phyloP scores from a whole-genome alignment of 1,139 yeast species.

The Pichia sp. region DNA sequence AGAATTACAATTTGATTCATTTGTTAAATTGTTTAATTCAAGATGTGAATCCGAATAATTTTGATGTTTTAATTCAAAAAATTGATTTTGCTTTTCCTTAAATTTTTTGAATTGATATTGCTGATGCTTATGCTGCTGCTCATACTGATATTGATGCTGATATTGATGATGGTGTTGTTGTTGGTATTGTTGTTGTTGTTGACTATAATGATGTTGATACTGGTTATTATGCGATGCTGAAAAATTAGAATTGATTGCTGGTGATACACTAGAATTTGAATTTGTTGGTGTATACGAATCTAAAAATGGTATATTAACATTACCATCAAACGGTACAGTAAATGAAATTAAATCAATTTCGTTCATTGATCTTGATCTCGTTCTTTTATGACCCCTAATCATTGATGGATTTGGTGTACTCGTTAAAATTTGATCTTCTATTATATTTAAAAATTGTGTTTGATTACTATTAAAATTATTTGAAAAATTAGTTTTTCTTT shows the following conservation, averaged over 20 bases:
- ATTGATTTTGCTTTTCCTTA: no score
- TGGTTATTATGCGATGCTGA: no score
- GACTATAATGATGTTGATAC: not conserved
- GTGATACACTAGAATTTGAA: conserved; percentile 3
- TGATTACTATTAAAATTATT: no score
- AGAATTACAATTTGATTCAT: no score
- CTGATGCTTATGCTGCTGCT: no score
- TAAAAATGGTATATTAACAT: conserved; percentile 1
- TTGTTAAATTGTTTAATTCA: not conserved
- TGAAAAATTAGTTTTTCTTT: no score
- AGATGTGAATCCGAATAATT: conserved; percentile 8
- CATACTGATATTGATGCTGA: not conserved
- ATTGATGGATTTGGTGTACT: not conserved
- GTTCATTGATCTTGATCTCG: conserved; percentile 30
- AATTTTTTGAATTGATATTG: not conserved
- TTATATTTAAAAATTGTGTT: no score
- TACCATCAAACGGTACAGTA: not conserved
- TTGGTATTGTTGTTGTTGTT: not conserved
- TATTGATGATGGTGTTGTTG: not conserved
- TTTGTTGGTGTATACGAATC: conserved; percentile 9
- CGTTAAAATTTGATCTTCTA: not conserved
- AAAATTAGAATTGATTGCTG: not conserved
- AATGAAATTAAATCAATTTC: conserved; percentile 21
- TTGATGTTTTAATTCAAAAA: no score
- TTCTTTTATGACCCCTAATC: conserved; percentile 28